Evolutionary conservation across 2,329 filamentous ascomycete species (phyloP), one percentile per base, ranked within the genome.

Genomic region (Beauveria australis): DNA sequence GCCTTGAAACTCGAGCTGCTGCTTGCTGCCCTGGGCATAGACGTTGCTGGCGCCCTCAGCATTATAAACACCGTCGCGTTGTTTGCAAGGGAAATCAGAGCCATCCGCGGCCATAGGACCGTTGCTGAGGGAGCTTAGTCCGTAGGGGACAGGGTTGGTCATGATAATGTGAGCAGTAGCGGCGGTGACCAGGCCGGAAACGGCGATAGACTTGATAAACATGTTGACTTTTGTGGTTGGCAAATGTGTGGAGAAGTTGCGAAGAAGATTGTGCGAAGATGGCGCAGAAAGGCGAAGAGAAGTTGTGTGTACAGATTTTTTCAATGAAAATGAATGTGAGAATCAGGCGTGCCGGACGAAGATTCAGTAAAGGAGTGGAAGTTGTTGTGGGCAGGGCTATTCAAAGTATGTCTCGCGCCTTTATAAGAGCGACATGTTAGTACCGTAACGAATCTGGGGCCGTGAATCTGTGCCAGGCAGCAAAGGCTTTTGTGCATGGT

Each of bases 81-180:
- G 73, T 72, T 96, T 92, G 84, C 94, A 97, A 0, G 94, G 94
- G 70, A 89, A 99, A 71, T 96, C 77, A 43, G 74, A 76, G 0
- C 89, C 89, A 43, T 71, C 70, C 0, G 74, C 73, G 0, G 70
- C 67, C 0, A 97, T 78, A 0, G 94, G 93, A 3, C 76, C 75
- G 74, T 89, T 93, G 74, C 78, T 60, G 3, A 77, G 67, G 0
- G 8, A 61, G 0, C 70, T 66, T 1, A 65, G 65, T 18, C 73
- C 68, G 63, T 84, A 92, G 0, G 91, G 91, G 3, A 77, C 71
- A 0, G 94, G 93, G 9, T 76, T 79, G 57, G 69, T 75, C 79
- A 97, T 87, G 46, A 82, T 76, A 80, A 97, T 88, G 74, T 97
- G 94, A 48, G 89, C 91, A 54, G 83, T 81, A 67, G 80, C 83